These are phyloP conservation scores for Podospora conica DNA, from an alignment of 495 filamentous ascomycete genomes.

Conservation along the genomic window DNA sequence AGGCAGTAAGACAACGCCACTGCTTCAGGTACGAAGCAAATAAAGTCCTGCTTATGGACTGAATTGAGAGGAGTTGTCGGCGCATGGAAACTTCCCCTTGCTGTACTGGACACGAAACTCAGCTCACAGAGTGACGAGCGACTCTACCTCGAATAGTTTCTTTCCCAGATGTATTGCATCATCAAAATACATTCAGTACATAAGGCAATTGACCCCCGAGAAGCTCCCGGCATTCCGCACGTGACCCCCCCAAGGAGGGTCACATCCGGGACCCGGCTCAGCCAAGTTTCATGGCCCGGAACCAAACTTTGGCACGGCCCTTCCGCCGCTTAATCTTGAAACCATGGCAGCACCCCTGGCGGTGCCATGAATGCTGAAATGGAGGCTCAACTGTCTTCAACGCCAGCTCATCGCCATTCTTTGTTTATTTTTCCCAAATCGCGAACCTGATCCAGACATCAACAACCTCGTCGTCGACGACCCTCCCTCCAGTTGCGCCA, in stretches of 20 bases:
- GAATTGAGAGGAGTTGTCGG: too few species aligned
- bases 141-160: too few species aligned
- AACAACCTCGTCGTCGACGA: not conserved
- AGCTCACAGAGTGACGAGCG: too few species aligned
- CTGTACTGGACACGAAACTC: too few species aligned
- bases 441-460: not conserved
- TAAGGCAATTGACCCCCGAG: too few species aligned
- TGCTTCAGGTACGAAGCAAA: too few species aligned
- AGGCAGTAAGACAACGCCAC: too few species aligned
- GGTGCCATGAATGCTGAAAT: not conserved
- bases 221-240: too few species aligned
- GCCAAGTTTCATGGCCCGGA: not conserved
- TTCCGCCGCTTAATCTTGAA: not conserved
- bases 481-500: not conserved
- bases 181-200: too few species aligned
- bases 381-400: not conserved
- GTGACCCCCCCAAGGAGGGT: not conserved
- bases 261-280: not conserved
- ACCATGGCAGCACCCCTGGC: not conserved
- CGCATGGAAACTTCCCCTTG: too few species aligned
- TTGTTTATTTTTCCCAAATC: not conserved
- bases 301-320: not conserved
- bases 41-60: too few species aligned
- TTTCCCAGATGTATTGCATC: too few species aligned
- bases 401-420: not conserved